Evolutionary conservation across 192 early-diverging fungal species (phyloP).

Genomic region (Oehlia diaphana): DNA sequence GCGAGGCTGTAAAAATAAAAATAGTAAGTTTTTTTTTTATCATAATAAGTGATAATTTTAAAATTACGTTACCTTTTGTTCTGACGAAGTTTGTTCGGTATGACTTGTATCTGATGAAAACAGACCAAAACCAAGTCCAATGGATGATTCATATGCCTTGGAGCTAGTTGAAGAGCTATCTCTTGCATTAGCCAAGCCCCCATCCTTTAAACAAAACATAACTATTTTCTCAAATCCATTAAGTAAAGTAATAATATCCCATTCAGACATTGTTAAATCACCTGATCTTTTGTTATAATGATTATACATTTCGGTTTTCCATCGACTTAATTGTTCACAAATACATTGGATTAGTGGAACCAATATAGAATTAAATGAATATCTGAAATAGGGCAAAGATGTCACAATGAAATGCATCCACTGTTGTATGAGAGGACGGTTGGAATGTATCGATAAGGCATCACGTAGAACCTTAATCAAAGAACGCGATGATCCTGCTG

Average conservation of each 20-base stretch:
- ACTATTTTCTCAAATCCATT: constrained; percentile 60
- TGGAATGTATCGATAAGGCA: constrained; percentile 56
- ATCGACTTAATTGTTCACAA: constrained; percentile 58
- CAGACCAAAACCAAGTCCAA: neutral
- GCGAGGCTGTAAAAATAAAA: constrained; percentile 39
- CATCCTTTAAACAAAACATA: constrained; percentile 50
- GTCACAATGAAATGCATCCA: constrained; percentile 77
- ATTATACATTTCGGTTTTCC: constrained; percentile 21
- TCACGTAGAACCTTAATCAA: constrained; percentile 61
- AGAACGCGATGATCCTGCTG: constrained; percentile 31
- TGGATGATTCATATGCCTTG: neutral
- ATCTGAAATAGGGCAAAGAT: constrained; percentile 59
- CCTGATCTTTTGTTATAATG: neutral
- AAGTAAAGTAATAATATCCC: constrained; percentile 52
- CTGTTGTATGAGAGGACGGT: constrained; percentile 69
- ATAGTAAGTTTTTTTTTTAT: neutral
- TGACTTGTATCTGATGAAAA: constrained; percentile 23
- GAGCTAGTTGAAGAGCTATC: neutral
- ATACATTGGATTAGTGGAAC: constrained; percentile 61
- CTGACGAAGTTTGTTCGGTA: constrained; percentile 21
- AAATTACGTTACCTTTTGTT: constrained; percentile 28
- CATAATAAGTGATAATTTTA: neutral
- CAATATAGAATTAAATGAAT: constrained; percentile 62
- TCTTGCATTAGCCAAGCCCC: constrained; percentile 41
- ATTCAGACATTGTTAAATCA: constrained; percentile 37